Evolutionary conservation across 2,329 filamentous ascomycete species (phyloP).

Genomic region (Grosmannia serpens): DNA sequence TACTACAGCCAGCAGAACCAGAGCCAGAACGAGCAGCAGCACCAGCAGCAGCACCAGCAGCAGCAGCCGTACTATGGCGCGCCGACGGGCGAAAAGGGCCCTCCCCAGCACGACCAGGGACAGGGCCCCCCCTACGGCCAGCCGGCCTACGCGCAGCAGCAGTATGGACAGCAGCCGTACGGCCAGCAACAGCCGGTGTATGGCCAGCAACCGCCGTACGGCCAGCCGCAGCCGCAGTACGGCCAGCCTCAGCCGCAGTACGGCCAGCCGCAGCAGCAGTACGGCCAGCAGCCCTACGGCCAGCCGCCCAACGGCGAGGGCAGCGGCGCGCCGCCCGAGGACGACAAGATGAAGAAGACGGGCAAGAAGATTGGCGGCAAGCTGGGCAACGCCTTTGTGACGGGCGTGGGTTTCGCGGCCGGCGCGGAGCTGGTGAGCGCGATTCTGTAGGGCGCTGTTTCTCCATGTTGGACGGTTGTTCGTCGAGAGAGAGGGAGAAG

Average conservation of each 20-base stretch:
- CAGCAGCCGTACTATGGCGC: too few species aligned
- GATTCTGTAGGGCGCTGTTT: constrained; percentile 53
- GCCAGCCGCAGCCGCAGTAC: constrained; percentile 41
- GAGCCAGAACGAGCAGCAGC: neutral
- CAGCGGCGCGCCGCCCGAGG: constrained; percentile 22
- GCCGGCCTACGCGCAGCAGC: constrained; percentile 7
- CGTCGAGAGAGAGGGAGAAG: too few species aligned
- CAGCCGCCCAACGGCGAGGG: constrained; percentile 18
- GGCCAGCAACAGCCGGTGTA: constrained; percentile 6
- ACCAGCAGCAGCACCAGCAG: constrained; percentile 16
- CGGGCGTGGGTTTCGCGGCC: constrained; percentile 85
- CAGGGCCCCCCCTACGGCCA: constrained; percentile 7
- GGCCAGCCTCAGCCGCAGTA: constrained; percentile 27
- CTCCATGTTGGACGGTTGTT: too few species aligned
- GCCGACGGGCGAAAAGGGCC: too few species aligned
- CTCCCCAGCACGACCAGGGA: too few species aligned
- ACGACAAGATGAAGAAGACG: constrained; percentile 56
- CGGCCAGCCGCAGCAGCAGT: constrained; percentile 23
- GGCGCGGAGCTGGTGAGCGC: constrained; percentile 83
- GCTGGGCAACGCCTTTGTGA: constrained; percentile 71
- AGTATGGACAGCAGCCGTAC: constrained; percentile 3
- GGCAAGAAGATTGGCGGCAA: constrained; percentile 98
- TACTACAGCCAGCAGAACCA: neutral
- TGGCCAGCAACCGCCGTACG: constrained; percentile 6
- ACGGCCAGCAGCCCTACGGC: constrained; percentile 20